Percentiles rank a stretch among this genome's conserved stretches.
Evolutionary conservation across 345 rosid species (phyloP).

Genomic region (Psidium guajava): DNA sequence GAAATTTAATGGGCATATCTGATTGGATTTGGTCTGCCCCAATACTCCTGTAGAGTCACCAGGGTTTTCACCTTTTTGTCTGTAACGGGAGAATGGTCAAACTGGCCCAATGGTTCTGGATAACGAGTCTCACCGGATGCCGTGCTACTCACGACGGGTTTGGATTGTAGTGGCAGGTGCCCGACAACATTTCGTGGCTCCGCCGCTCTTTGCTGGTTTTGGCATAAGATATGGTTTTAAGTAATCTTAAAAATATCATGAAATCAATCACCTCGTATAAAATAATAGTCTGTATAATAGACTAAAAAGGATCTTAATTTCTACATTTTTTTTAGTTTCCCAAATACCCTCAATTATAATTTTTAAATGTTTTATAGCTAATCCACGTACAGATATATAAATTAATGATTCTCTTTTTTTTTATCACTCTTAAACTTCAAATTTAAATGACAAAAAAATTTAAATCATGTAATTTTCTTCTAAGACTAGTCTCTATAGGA

Average conservation of each 20-base stretch:
- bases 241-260: background rate
- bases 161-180: background rate
- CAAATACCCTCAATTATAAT: background rate
- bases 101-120: background rate
- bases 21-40: background rate
- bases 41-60: background rate
- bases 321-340: background rate
- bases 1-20: background rate
- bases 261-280: background rate
- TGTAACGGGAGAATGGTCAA: background rate
- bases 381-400: background rate
- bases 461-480: background rate
- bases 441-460: background rate
- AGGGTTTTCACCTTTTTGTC: background rate
- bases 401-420: background rate
- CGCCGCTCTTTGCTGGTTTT: background rate
- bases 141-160: background rate
- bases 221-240: background rate
- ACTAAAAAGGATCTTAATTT: background rate
- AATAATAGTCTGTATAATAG: background rate
- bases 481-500: background rate
- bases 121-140: background rate
- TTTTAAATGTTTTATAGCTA: background rate
- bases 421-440: background rate
- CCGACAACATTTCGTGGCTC: background rate